Evolutionary conservation across 192 early-diverging fungal species (phyloP).

Genomic region (Linnemannia elongata): DNA sequence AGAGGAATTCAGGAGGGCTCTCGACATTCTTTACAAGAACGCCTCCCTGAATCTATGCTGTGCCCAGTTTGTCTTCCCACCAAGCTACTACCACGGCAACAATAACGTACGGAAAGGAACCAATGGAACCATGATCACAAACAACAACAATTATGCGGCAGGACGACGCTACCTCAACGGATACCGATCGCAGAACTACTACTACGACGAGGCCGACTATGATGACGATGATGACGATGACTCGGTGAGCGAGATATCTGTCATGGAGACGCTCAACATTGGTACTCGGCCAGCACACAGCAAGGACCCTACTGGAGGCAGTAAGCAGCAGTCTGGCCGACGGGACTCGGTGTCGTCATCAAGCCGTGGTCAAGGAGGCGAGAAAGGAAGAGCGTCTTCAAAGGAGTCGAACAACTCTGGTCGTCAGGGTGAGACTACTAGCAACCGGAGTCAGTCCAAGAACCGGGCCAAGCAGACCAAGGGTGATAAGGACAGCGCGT

Average conservation of each 20-base stretch:
- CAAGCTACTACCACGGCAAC: constrained; percentile 36
- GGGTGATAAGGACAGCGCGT: constrained; percentile 12
- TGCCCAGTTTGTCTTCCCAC: constrained; percentile 65
- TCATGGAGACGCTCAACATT: constrained; percentile 58
- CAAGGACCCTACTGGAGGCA: constrained; percentile 31
- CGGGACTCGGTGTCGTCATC: constrained; percentile 2
- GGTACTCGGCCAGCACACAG: constrained; percentile 30
- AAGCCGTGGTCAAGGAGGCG: background rate
- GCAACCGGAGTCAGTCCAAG: constrained; percentile 24
- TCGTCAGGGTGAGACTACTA: background rate
- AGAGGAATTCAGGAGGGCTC: constrained; percentile 84
- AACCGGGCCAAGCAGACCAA: constrained; percentile 20
- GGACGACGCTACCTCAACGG: constrained; percentile 44
- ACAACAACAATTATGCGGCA: constrained; percentile 37
- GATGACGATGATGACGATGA: constrained; percentile 44
- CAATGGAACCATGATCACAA: constrained; percentile 8
- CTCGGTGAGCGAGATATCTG: constrained; percentile 18
- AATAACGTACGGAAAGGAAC: constrained; percentile 10
- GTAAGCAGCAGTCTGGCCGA: background rate
- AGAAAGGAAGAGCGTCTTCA: constrained; percentile 3
- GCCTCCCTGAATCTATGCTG: constrained; percentile 64
- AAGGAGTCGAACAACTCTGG: background rate
- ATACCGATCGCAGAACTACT: constrained; percentile 25
- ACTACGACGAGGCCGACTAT: constrained; percentile 47
- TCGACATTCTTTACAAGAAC: constrained; percentile 69